A percentile compares a stretch with the other conserved stretches of the same genome.
Conservation (phyloP, 495 filamentous ascomycete species). For the Talaromyces proteolyticus region DNA sequence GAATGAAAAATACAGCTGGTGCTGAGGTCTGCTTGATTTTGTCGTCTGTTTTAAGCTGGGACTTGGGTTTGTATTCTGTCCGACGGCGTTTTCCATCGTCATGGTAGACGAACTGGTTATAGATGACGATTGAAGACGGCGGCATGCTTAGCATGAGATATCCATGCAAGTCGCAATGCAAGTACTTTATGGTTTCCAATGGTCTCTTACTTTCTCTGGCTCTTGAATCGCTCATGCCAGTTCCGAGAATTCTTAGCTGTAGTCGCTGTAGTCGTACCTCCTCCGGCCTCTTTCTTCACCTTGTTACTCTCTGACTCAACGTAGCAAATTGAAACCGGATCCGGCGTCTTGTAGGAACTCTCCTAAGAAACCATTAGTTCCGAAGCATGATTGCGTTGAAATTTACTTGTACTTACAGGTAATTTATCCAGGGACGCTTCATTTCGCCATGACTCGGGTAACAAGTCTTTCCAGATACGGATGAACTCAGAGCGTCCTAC, state of each 20-base stretch:
- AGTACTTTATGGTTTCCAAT: no score
- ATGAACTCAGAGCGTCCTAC: slow-evolving; percentile 44
- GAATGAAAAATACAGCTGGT: slow-evolving; percentile 96
- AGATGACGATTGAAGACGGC: no score
- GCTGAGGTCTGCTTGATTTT: slow-evolving; percentile 37
- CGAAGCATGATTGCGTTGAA: no score
- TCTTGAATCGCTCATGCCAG: slow-evolving; percentile 84
- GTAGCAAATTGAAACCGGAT: slow-evolving; percentile 35
- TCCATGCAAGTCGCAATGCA: no score
- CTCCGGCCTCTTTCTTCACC: slow-evolving; percentile 20
- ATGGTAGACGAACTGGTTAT: no score
- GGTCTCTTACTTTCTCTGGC: slow-evolving; percentile 23
- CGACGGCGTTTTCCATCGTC: no score
- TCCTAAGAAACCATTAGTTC: no score
- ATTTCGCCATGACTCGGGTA: slow-evolving; percentile 54
- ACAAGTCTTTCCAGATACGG: slow-evolving; percentile 46
- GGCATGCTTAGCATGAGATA: background rate
- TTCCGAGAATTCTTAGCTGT: slow-evolving; percentile 57
- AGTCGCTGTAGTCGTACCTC: slow-evolving; percentile 25
- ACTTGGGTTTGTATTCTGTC: no score
- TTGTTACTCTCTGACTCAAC: slow-evolving; percentile 29
- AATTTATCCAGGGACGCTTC: slow-evolving; percentile 42
- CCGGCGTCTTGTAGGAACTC: slow-evolving; percentile 28
- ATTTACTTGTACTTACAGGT: slow-evolving; percentile 35
- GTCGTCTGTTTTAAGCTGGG: no score